Evolutionary conservation across 169 alveolate genomes (phyloP), one percentile per base, ranked within the genome.

Genomic region (Eimeria sp.): DNA sequence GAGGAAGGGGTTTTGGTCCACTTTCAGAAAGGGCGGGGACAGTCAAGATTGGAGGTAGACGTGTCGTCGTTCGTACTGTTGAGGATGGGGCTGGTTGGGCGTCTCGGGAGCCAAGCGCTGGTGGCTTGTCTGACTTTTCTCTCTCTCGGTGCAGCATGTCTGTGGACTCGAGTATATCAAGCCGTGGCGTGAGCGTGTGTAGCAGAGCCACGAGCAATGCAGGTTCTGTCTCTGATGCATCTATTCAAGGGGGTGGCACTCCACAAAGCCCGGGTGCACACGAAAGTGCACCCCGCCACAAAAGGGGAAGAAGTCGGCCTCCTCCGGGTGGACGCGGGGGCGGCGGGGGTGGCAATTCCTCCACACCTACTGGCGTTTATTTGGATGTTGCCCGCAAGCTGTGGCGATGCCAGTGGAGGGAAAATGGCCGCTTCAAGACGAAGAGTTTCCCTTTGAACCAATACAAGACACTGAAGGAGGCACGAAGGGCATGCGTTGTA

Each of bases 361-460:
- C 99, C 6, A 88, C 98, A 43, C 99, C 99, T 49, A 98, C 98
- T 18, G 99, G 99, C 47, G 99, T 98, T 16, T 98, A 98, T 92
- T 98, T 98, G 67, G 99, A 98, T 94, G 98, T 98, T 73, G 96
- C 98, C 22, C 96, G 99, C 30, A 98, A 98, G 95, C 97, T 98
- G 10, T 98, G 99, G 99, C 96, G 99, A 57, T 98, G 99, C 95
- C 99, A 98, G 95, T 98, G 99, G 99, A 96, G 98, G 47, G 99
- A 98, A 95, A 98, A 98, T 80, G 99, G 99, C 45, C 96, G 98
- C 78, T 98, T 98, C 96, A 96, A 97, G 78, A 98, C 99, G 11
- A 98, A 98, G 67, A 99, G 99, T 43, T 98, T 98, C 78, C 97
- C 98, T 25, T 96, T 98, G 61, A 97, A 97, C 30, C 98, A 97